Conservation (phyloP, 352 stramenopile genomes). For the Phytophthora macrochlamydospora region DNA sequence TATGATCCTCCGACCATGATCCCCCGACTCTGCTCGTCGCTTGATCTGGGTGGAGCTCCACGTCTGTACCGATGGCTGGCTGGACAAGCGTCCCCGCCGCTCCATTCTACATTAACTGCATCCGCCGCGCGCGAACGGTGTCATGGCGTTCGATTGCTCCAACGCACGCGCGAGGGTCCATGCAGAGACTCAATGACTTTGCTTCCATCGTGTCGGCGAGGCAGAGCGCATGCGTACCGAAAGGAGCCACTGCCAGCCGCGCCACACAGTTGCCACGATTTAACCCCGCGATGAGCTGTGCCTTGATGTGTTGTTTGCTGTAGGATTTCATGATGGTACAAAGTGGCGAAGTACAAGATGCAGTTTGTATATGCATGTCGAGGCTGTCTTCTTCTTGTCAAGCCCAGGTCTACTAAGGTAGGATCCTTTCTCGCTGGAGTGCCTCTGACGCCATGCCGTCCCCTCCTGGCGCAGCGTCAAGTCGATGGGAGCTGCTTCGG, state of each 20-base stretch:
- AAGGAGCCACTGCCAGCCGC: slow-evolving; percentile 6
- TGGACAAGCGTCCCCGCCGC: slow-evolving; percentile 13
- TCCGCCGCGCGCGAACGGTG: slow-evolving; percentile 21
- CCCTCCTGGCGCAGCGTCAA: too few relatives aligned
- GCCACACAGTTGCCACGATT: slow-evolving; percentile 14
- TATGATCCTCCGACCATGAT: slow-evolving; percentile 7
- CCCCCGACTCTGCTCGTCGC: too few relatives aligned
- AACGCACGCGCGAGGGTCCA: slow-evolving; percentile 22
- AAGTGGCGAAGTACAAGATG: too few relatives aligned
- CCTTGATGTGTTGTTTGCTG: neutral
- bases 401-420: too few relatives aligned
- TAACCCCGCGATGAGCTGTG: neutral
- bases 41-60: too few relatives aligned
- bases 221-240: slow-evolving; percentile 6
- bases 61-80: slow-evolving; percentile 17
- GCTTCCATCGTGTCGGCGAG: slow-evolving; percentile 15
- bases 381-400: too few relatives aligned
- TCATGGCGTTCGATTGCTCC: slow-evolving; percentile 6
- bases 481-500: too few relatives aligned
- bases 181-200: slow-evolving; percentile 35
- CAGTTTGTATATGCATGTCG: too few relatives aligned
- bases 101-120: slow-evolving; percentile 25
- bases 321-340: neutral
- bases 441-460: too few relatives aligned
- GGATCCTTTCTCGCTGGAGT: too few relatives aligned